phyloP scores from a whole-genome alignment of 192 early-diverging fungal genomes.

The Kappamyces sp. region DNA sequence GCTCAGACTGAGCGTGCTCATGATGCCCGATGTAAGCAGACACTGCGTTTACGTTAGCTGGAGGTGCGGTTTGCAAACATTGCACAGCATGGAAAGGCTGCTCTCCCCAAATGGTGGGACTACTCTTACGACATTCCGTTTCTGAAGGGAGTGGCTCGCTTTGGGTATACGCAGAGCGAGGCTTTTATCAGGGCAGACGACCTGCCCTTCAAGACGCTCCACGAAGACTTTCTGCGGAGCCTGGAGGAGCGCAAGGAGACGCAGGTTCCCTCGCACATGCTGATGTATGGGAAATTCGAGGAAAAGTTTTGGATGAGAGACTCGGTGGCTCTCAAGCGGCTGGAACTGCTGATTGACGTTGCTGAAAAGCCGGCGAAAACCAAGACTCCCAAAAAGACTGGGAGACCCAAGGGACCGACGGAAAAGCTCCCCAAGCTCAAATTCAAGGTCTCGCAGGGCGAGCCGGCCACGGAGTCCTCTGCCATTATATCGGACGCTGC shows the following conservation, averaged over 20 bases:
- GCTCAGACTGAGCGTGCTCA: constrained; percentile 57
- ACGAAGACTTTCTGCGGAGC: constrained; percentile 36
- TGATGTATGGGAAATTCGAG: constrained; percentile 32
- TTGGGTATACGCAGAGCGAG: constrained; percentile 63
- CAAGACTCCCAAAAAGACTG: not conserved
- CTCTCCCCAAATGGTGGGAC: constrained; percentile 69
- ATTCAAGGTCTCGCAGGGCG: no score
- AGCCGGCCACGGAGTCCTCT: no score
- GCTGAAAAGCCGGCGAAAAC: constrained; percentile 25
- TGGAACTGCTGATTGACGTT: constrained; percentile 37
- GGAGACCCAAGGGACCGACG: no score
- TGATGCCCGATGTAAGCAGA: constrained; percentile 34
- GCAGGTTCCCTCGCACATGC: constrained; percentile 18
- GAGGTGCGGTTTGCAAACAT: constrained; percentile 25
- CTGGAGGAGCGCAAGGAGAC: constrained; percentile 19
- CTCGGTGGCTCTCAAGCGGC: constrained; percentile 35
- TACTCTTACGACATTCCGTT: constrained; percentile 61
- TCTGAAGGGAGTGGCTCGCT: constrained; percentile 62
- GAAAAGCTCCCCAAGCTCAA: no score
- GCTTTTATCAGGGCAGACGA: not conserved
- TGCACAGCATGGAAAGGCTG: constrained; percentile 31
- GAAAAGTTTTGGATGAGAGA: constrained; percentile 51
- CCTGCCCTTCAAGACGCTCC: constrained; percentile 34
- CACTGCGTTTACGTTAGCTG: constrained; percentile 21
- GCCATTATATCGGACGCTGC: no score